phyloP scores from a whole-genome alignment of 2,329 filamentous ascomycete species.

The Geosmithia morbida region DNA sequence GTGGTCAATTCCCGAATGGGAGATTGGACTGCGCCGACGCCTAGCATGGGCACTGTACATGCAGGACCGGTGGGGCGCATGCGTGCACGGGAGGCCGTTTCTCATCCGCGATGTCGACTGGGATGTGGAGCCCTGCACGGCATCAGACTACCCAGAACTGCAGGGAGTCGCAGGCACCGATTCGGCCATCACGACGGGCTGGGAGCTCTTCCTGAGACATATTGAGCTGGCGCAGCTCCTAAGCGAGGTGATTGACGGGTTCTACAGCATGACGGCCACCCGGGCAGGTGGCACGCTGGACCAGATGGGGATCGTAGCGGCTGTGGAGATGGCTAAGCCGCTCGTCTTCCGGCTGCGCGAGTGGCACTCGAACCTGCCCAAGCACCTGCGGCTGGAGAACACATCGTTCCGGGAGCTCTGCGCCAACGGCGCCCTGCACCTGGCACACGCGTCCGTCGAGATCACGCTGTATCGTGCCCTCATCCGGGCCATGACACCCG shows the following conservation, averaged over 20 bases:
- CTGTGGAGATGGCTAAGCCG: slow-evolving; percentile 63
- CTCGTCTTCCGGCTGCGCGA: slow-evolving; percentile 73
- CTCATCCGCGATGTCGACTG: slow-evolving; percentile 58
- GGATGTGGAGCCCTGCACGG: slow-evolving; percentile 54
- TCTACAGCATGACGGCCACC: slow-evolving; percentile 69
- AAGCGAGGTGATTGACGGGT: slow-evolving; percentile 67
- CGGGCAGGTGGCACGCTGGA: slow-evolving; percentile 52
- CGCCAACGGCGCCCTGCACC: slow-evolving; percentile 60
- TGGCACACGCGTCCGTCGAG: slow-evolving; percentile 87
- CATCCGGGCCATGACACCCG: slow-evolving; percentile 56
- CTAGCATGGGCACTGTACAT: slow-evolving; percentile 87
- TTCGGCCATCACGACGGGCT: slow-evolving; percentile 51
- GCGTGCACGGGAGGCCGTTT: slow-evolving; percentile 75
- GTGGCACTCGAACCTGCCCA: slow-evolving; percentile 62
- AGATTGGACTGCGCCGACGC: slow-evolving; percentile 69
- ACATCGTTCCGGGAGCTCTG: slow-evolving; percentile 33
- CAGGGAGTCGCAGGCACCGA: slow-evolving; percentile 50
- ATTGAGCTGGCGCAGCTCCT: slow-evolving; percentile 62
- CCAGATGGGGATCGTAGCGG: slow-evolving; percentile 54
- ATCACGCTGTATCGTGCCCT: slow-evolving; percentile 88
- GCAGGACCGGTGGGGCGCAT: slow-evolving; percentile 83
- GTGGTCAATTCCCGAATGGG: slow-evolving; percentile 84
- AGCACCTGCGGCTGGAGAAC: slow-evolving; percentile 48
- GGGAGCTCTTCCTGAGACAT: slow-evolving; percentile 61
- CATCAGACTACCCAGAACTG: slow-evolving; percentile 59